Percentiles rank a stretch among this genome's conserved stretches.
These are phyloP conservation scores for Neonectria coccinea DNA, from an alignment of 2,329 filamentous ascomycete genomes.

Conservation along the genomic window DNA sequence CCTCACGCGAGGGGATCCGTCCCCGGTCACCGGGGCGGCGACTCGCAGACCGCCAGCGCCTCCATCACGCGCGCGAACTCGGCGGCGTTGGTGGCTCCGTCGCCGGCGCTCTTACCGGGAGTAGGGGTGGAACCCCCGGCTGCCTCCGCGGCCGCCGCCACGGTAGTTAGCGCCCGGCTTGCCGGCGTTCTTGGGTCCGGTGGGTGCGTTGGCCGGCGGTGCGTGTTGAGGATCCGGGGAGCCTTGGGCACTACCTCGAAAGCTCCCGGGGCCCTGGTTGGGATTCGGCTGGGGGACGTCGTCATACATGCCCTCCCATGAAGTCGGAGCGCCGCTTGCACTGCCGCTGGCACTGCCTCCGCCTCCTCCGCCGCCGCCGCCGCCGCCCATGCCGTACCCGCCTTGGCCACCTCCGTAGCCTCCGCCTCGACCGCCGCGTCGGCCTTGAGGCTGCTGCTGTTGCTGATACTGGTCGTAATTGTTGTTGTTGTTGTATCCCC, in stretches of 20 bases:
- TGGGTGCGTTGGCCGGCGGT: constrained; percentile 76
- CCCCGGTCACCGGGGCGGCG: neutral
- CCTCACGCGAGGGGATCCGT: neutral
- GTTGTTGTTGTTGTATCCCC: constrained; percentile 49
- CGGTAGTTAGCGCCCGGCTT: constrained; percentile 93
- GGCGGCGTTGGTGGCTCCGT: neutral
- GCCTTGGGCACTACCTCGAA: constrained; percentile 57
- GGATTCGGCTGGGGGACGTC: constrained; percentile 88
- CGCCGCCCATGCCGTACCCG: constrained; percentile 37
- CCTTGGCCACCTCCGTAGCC: constrained; percentile 44
- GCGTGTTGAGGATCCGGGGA: constrained; percentile 59
- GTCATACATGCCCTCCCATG: constrained; percentile 99
- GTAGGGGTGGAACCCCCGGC: constrained; percentile 86
- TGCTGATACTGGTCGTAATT: constrained; percentile 51
- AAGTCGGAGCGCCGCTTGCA: constrained; percentile 76
- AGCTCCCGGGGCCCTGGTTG: constrained; percentile 55
- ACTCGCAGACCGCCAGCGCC: neutral
- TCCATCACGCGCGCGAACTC: constrained; percentile 5
- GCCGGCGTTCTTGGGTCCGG: constrained; percentile 94
- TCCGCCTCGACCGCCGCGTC: constrained; percentile 48
- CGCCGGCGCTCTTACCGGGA: constrained; percentile 47
- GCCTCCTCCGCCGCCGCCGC: constrained; percentile 43
- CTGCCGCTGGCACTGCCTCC: constrained; percentile 50
- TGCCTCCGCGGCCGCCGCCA: constrained; percentile 83
- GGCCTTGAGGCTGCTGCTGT: constrained; percentile 59